Base-by-base conservation (phyloP, 2,329 filamentous ascomycete species). In the Blastomyces parvus region DNA sequence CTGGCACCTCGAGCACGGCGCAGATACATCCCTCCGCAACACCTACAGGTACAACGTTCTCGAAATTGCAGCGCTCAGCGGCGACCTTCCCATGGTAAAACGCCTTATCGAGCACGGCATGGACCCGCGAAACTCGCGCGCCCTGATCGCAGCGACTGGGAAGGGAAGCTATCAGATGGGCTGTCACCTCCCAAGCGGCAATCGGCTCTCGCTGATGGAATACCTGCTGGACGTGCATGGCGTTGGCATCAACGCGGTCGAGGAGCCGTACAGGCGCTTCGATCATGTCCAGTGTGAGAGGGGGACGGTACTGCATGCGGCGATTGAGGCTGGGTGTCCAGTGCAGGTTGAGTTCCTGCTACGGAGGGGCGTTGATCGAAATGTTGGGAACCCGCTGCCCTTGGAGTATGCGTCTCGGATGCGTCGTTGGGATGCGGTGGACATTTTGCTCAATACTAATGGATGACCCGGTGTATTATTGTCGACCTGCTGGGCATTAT, bases 1-100 rank as follows among this genome's bases (percentile, higher is more conserved):
- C 27, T 56, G 53, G 53, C 30, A 56, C 30, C 53, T 56, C 53
- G 30, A 56, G 11, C 53, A 56, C 33, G 53, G 53, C 27, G 53
- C 53, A 36, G 27, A 56, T 38, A 19, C 53, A n/a, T 56, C 27
- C 11, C 14, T 22, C 11, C 0, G 19, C 7, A 8, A 36, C 53
- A 9, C 11, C 13, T 33, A 38, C 30, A 17, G 53, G n/a, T n/a
- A 56, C 27, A 56, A 38, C 30, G 53, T 36, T 8, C 53, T 56
- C 19, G 53, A 56, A 56, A 56, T 36, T 36, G 13, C 53, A 7
- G 53, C 53, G 9, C 25, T 33, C 19, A 8, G 2, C 53, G 30
- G 53, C 53, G 30, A 33, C 9, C 27, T 56, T 19, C 17, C 36
- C 53, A 36, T 30, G 11, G 53, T 56, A 8, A 8, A 38, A n/a